Percentiles rank a stretch among this genome's conserved stretches.
Evolutionary conservation across 2,329 filamentous ascomycete genomes (phyloP).

Genomic region (Beauveria sp.): DNA sequence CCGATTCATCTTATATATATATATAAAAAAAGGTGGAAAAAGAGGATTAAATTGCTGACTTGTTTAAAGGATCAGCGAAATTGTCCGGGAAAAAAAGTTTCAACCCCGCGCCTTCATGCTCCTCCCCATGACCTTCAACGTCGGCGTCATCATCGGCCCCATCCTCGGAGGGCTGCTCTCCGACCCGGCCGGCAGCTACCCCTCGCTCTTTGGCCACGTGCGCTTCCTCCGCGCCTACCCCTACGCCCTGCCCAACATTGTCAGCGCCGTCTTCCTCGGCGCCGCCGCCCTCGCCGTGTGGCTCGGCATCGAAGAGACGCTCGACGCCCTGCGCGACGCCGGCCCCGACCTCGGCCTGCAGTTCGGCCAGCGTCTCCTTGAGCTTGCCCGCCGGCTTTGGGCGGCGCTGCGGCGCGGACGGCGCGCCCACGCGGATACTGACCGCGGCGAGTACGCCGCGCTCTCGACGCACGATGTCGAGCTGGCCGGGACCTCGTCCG

Average conservation of each 20-base stretch:
- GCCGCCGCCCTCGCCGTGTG: constrained; percentile 37
- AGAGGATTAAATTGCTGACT: not conserved
- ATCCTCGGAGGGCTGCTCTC: constrained; percentile 61
- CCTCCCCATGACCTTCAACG: constrained; percentile 66
- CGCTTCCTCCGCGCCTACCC: constrained; percentile 41
- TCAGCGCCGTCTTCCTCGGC: constrained; percentile 41
- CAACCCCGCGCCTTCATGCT: constrained; percentile 67
- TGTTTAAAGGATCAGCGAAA: constrained; percentile 50
- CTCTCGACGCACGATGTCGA: constrained; percentile 19
- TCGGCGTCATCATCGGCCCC: constrained; percentile 67
- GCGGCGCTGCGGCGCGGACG: constrained; percentile 8
- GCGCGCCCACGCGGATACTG: not conserved
- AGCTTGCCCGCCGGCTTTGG: constrained; percentile 19
- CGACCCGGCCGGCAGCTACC: constrained; percentile 56
- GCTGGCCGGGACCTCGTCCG: constrained; percentile 10
- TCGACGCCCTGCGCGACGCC: constrained; percentile 31
- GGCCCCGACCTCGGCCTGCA: constrained; percentile 35
- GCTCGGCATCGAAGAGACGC: constrained; percentile 47
- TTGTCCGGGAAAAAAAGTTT: constrained; percentile 55
- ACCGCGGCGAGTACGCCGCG: constrained; percentile 16
- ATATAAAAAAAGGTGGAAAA: too few relatives aligned
- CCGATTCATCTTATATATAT: not conserved
- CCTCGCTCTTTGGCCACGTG: constrained; percentile 37
- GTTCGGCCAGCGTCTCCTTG: constrained; percentile 28
- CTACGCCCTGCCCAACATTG: constrained; percentile 47